Conservation (phyloP, 495 filamentous ascomycete genomes). For the Chaetomidium leptoderma region DNA sequence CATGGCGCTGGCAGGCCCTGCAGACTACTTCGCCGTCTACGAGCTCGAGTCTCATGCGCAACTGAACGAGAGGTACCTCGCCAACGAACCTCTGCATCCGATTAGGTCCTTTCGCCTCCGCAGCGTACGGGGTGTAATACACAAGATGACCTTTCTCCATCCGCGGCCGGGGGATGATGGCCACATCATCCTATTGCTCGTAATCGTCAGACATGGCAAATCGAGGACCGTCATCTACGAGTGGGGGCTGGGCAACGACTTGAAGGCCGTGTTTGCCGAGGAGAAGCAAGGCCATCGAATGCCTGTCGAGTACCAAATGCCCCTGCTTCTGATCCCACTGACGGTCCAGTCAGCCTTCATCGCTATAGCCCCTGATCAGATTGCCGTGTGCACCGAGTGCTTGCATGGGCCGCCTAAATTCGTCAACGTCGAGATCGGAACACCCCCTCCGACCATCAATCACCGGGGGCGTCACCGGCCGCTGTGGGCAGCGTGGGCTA, state of each 20-base stretch:
- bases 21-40: conserved; percentile 54
- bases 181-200: conserved; percentile 71
- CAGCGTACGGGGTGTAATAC: conserved; percentile 64
- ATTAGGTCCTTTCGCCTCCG: conserved; percentile 53
- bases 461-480: conserved; percentile 41
- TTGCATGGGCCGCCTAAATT: conserved; percentile 48
- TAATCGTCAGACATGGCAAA: conserved; percentile 56
- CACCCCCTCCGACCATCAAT: conserved; percentile 30
- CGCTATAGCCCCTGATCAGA: conserved; percentile 53
- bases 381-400: conserved; percentile 57
- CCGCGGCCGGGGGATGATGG: conserved; percentile 58
- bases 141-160: conserved; percentile 84
- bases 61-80: conserved; percentile 40
- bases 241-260: conserved; percentile 55
- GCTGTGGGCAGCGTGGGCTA: conserved; percentile 64
- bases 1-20: conserved; percentile 42
- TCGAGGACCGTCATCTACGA: conserved; percentile 68
- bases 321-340: conserved; percentile 64
- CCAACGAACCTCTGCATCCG: conserved; percentile 35
- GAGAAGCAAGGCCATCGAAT: conserved; percentile 49
- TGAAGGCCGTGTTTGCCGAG: conserved; percentile 34
- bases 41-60: conserved; percentile 50
- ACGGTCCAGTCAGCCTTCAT: conserved; percentile 61
- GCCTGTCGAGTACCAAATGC: conserved; percentile 57
- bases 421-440: conserved; percentile 32